These are phyloP conservation scores for Cunninghamia lanceolata DNA, from an alignment of 75 land plant species.

Conservation along the genomic window DNA sequence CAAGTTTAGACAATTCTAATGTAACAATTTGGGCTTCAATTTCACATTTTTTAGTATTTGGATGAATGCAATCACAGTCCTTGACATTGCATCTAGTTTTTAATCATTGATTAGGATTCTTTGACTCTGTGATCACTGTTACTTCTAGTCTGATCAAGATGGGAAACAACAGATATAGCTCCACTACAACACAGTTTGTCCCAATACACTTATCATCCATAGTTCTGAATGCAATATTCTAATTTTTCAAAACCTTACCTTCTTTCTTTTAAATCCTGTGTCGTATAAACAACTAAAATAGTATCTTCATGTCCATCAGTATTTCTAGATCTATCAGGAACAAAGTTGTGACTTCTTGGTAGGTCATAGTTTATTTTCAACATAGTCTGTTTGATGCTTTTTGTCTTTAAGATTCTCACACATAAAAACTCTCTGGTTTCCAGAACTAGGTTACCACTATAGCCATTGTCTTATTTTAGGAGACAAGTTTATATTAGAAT, in stretches of 20 bases:
- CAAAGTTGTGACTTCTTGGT: neutral
- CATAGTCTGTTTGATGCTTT: constrained; percentile 24
- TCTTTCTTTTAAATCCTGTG: neutral
- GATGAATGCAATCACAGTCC: neutral
- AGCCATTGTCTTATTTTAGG: constrained; percentile 71
- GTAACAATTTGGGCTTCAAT: neutral
- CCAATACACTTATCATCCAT: neutral
- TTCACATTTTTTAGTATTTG: neutral
- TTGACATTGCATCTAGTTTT: neutral
- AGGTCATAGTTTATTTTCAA: neutral
- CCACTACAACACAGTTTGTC: neutral
- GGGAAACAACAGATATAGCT: neutral
- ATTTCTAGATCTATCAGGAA: neutral
- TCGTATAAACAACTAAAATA: neutral
- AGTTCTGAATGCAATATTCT: constrained; percentile 5
- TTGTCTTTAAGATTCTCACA: constrained; percentile 26
- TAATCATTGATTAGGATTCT: neutral
- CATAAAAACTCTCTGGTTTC: constrained; percentile 35
- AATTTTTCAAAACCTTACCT: neutral
- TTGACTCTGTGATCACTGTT: neutral
- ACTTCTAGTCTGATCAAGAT: neutral
- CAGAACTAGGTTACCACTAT: constrained; percentile 48
- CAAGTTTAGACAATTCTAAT: neutral
- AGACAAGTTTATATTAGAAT: constrained; percentile 28
- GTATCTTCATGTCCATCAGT: neutral